phyloP scores from a whole-genome alignment of 2,329 filamentous ascomycete genomes.

The Ascochyta lentis region DNA sequence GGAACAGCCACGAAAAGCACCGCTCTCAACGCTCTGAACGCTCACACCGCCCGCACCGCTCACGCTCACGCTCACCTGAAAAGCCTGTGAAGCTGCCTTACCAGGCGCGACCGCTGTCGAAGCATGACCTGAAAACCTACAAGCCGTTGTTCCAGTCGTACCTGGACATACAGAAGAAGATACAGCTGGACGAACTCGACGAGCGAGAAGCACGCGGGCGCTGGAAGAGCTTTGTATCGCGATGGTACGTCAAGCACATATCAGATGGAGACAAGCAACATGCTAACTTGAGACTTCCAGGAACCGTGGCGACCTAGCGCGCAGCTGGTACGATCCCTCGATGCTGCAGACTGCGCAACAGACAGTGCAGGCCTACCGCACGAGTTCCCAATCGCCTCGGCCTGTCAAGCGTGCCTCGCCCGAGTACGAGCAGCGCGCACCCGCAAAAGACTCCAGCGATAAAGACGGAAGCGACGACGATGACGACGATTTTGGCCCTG shows the following conservation, averaged over 20 bases:
- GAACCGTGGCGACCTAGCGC: slow-evolving; percentile 84
- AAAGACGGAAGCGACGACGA: slow-evolving; percentile 18
- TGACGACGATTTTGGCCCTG: slow-evolving; percentile 60
- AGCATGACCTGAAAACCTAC: slow-evolving; percentile 71
- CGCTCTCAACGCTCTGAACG: not conserved
- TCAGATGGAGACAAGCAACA: not conserved
- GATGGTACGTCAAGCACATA: slow-evolving; percentile 68
- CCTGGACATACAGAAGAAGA: slow-evolving; percentile 84
- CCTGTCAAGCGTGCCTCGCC: slow-evolving; percentile 29
- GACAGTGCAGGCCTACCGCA: slow-evolving; percentile 33
- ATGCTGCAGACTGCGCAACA: slow-evolving; percentile 64
- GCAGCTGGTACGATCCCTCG: slow-evolving; percentile 91
- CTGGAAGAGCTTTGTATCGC: slow-evolving; percentile 91
- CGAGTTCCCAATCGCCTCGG: slow-evolving; percentile 15
- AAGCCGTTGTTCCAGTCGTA: slow-evolving; percentile 81
- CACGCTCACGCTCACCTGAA: slow-evolving; percentile 39
- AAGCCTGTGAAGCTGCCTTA: slow-evolving; percentile 64
- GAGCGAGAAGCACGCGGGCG: slow-evolving; percentile 79
- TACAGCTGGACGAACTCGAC: slow-evolving; percentile 71
- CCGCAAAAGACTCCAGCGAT: slow-evolving; percentile 16
- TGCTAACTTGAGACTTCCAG: slow-evolving; percentile 59
- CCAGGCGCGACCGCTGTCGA: slow-evolving; percentile 69
- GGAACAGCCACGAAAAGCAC: slow-evolving; percentile 31
- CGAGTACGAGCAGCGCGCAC: slow-evolving; percentile 17
- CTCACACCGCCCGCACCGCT: slow-evolving; percentile 26